Evolutionary conservation across 2,329 filamentous ascomycete genomes (phyloP), one percentile per base, ranked within the genome.

Genomic region (Hypoxylon sp.): DNA sequence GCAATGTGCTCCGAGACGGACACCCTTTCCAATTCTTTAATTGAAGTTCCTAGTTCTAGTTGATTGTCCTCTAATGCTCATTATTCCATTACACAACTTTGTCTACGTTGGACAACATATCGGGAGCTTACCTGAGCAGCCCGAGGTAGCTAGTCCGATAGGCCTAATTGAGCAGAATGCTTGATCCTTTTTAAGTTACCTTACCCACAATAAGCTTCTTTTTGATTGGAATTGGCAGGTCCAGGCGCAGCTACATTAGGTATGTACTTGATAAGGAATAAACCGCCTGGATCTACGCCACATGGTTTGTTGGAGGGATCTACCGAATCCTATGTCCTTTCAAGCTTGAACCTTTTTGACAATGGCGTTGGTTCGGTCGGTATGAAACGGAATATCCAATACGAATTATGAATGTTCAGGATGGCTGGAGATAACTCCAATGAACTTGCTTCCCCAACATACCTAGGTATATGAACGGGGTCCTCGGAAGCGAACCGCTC

Each of bases 151-250:
- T 30, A 30, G n/a, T n/a, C n/a, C n/a, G n/a, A n/a, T n/a, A n/a
- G n/a, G 29, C 41, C 9, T 39, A 55, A 23, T 5, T 54, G 16
- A 27, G 52, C 29, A 37, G 16, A 39, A 59, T 59, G 56, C 46
- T 32, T 29, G 19, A 30, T 30, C 23, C 19, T 21, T 52, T 58
- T 43, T 37, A 48, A 57, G 25, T 67, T 41, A 60, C 64, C 60
- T 61, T 55, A 63, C 63, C 63, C 59, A 66, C 59, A 41, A 53
- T 45, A 37, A 46, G 16, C 37, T 23, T 54, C n/a, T n/a, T 46
- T 30, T 30, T n/a, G 12, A 19, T 56, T 37, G 23, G n/a, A 63
- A 61, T 50, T 53, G 46, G 60, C 55, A 57, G 52, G 11, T 51
- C n/a, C 16, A 57, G 23, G 37, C 32, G 21, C n/a, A 29, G 51